phyloP scores from a whole-genome alignment of 73 alveolate species.

The Tetrahymena thermophila region DNA sequence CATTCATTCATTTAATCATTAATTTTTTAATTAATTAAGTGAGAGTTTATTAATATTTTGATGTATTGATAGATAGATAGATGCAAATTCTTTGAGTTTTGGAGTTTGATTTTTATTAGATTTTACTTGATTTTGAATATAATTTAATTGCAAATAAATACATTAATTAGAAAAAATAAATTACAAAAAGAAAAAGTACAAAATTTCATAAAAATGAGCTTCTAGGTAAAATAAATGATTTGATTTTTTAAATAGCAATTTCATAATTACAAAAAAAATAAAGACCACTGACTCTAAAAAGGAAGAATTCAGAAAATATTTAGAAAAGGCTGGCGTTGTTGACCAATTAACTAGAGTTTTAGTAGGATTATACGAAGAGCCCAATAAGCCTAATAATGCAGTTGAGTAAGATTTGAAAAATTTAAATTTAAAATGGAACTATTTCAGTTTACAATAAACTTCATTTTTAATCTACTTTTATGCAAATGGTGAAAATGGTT shows the following conservation, averaged over 20 bases:
- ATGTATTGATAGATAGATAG: background rate
- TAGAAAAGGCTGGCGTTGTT: slow-evolving; percentile 86
- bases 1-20: background rate
- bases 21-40: too few species aligned
- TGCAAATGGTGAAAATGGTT: background rate
- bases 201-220: slow-evolving; percentile 26
- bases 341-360: slow-evolving; percentile 87
- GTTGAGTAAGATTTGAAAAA: slow-evolving; percentile 45
- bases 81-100: background rate
- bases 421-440: background rate
- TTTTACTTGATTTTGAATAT: background rate
- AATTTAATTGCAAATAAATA: slow-evolving; percentile 6
- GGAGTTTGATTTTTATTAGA: background rate
- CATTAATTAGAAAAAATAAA: background rate
- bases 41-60: background rate
- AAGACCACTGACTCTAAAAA: slow-evolving; percentile 80
- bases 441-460: too few species aligned
- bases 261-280: background rate
- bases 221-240: slow-evolving; percentile 11
- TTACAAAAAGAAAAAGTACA: background rate
- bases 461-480: background rate
- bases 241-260: background rate
- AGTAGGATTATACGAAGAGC: slow-evolving; percentile 89
- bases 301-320: slow-evolving; percentile 90
- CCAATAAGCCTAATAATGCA: slow-evolving; percentile 91